A percentile compares a stretch with the other conserved stretches of the same genome.
These are phyloP conservation scores for Antitrichia curtipendula DNA, from an alignment of 225 moss, liverwort and hornwort species.

Conservation along the genomic window DNA sequence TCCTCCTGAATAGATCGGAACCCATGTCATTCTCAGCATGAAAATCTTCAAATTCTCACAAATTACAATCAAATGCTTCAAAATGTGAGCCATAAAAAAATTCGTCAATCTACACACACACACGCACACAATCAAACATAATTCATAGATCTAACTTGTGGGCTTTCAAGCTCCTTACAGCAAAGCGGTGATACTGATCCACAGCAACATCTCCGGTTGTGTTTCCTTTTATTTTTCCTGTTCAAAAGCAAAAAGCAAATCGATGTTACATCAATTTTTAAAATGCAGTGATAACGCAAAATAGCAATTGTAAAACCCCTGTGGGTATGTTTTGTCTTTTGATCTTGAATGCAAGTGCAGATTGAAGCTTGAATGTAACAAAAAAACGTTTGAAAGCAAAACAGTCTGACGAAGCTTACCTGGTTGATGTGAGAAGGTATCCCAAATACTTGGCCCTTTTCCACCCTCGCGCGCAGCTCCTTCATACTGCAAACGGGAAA, in stretches of 20 bases:
- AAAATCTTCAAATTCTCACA: background rate
- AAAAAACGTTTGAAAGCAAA: background rate
- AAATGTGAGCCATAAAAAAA: background rate
- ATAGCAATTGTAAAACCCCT: background rate
- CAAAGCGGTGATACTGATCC: conserved; percentile 20
- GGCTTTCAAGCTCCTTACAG: background rate
- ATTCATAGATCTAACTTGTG: background rate
- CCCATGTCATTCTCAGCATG: background rate
- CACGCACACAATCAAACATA: background rate
- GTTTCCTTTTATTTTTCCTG: conserved; percentile 6
- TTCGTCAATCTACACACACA: background rate
- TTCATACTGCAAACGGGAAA: background rate
- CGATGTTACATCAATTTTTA: background rate
- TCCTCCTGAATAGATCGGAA: conserved; percentile 34
- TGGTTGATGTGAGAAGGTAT: conserved; percentile 6
- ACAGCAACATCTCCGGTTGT: conserved; percentile 8
- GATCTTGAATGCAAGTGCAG: background rate
- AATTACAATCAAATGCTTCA: background rate
- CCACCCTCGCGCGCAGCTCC: conserved; percentile 3
- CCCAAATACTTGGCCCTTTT: conserved; percentile 24
- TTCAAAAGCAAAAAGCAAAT: background rate
- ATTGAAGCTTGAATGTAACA: background rate
- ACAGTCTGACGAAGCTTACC: background rate
- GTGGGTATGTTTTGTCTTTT: too few relatives aligned
- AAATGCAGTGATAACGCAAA: too few relatives aligned